Evolutionary conservation across 257 asterid species (phyloP).

Genomic region (Phtheirospermum japonicum): DNA sequence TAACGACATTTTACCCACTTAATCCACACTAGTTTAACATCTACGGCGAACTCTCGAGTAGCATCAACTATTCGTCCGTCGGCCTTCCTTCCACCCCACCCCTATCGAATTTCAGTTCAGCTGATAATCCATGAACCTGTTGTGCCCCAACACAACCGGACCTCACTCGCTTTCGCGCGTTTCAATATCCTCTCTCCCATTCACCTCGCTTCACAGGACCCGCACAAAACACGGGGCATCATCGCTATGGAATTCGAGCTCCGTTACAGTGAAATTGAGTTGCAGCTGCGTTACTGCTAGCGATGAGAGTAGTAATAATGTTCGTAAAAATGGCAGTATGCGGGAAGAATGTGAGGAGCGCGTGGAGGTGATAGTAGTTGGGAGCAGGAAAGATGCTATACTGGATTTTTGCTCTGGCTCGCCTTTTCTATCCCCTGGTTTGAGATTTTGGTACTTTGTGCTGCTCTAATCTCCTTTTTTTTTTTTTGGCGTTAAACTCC

Average conservation of each 20-base stretch:
- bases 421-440: conserved; percentile 55
- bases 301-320: conserved; percentile 7
- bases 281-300: conserved; percentile 19
- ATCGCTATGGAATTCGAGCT: conserved; percentile 27
- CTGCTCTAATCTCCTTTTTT: not conserved
- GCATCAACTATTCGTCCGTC: not conserved
- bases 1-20: no score
- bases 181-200: conserved; percentile 25
- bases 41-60: not conserved
- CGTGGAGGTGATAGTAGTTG: conserved; percentile 75
- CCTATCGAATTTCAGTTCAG: conserved; percentile 10
- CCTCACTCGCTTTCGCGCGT: conserved; percentile 23
- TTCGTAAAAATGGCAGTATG: conserved; percentile 16
- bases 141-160: conserved; percentile 27
- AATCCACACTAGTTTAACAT: not conserved
- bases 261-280: conserved; percentile 26
- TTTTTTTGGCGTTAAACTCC: not conserved
- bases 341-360: conserved; percentile 43
- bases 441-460: conserved; percentile 67
- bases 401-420: conserved; percentile 74
- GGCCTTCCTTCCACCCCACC: not conserved
- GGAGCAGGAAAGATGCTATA: conserved; percentile 77
- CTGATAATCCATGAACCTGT: conserved; percentile 32
- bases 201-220: conserved; percentile 22
- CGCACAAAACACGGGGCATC: conserved; percentile 12